Base-by-base conservation (phyloP, 352 stramenopile species). In the Pythium guiyangense region DNA sequence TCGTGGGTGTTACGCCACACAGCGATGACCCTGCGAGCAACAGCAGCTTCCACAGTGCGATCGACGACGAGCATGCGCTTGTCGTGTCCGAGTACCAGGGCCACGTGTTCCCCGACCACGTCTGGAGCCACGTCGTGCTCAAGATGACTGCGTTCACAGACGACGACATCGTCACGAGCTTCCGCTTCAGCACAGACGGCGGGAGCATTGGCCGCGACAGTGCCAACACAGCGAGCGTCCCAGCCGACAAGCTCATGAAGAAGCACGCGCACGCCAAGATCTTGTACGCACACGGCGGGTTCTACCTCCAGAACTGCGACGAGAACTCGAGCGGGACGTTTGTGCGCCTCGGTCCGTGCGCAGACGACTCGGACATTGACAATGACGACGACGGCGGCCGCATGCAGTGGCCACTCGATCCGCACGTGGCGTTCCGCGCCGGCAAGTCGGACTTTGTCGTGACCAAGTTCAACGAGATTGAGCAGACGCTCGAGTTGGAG, bases 111-210 rank as follows among this genome's bases (percentile, higher is more conserved):
- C 29, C 68, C 26, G 70, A 82, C 31, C 74, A 75, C 22, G 71
- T 71, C 10, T 90, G 79, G 82, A 84, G 59, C 1, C 64, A 91
- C 45, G 65, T 94, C 52, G 82, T 94, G 56, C 62, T 94, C 18
- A 94, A 94, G 66, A 94, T 94, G 84, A 90, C 80, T 26, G 73
- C 78, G 0, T 88, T 90, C 43, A 81, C 77, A 0, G 81, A 92
- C 44, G 79, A 92, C 14, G 80, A 94, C 57, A 46, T 71, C 6
- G 56, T 89, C 20, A 94, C 84, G 45, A 90, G 77, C 62, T 94
- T 94, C 48, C 66, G 74, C 0, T 89, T 94, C 59, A 73, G 73
- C 37, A 48, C 43, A 0, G 55, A 67, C 14, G 81, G 77, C 27
- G 79, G 81, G 1, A 73, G 57, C 15, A 86, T 94, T 35, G 84